Evolutionary conservation across 805 yeast genomes (phyloP).

Genomic region (Sugiyamaella lignohabitans): DNA sequence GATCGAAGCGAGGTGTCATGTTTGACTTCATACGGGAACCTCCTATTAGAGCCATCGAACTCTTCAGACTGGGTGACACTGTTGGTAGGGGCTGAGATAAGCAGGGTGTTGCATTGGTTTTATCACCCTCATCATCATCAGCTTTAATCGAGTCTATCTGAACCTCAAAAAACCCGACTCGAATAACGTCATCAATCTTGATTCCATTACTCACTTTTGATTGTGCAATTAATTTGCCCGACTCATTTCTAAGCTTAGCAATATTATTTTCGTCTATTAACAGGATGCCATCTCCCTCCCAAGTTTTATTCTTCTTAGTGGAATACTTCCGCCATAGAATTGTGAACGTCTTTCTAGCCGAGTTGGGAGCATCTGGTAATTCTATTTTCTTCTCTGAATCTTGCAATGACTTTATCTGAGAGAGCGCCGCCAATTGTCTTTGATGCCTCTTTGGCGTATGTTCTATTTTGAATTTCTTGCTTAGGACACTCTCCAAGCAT

Average conservation of each 20-base stretch:
- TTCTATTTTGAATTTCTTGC: neutral
- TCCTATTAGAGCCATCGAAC: neutral
- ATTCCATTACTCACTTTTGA: conserved; percentile 5
- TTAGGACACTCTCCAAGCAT: neutral
- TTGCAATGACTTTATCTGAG: too few species aligned
- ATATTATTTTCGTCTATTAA: conserved; percentile 20
- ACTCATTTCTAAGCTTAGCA: conserved; percentile 25
- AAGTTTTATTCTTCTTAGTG: conserved; percentile 74
- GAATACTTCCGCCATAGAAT: conserved; percentile 48
- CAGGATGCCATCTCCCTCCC: conserved; percentile 89
- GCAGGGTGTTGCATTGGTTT: neutral
- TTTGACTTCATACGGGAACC: neutral
- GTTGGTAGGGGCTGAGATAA: neutral
- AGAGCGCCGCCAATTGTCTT: neutral
- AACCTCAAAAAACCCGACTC: conserved; percentile 54
- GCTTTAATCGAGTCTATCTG: conserved; percentile 11
- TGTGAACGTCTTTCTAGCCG: neutral
- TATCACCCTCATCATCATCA: neutral
- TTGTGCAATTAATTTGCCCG: conserved; percentile 14
- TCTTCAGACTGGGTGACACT: neutral
- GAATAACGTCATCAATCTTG: conserved; percentile 38
- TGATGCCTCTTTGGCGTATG: neutral
- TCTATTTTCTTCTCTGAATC: too few species aligned
- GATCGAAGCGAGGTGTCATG: conserved; percentile 18
- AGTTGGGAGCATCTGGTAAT: neutral